These are phyloP conservation scores for Linnemannia schmuckeri DNA, from an alignment of 192 early-diverging fungal genomes.

Conservation along the genomic window DNA sequence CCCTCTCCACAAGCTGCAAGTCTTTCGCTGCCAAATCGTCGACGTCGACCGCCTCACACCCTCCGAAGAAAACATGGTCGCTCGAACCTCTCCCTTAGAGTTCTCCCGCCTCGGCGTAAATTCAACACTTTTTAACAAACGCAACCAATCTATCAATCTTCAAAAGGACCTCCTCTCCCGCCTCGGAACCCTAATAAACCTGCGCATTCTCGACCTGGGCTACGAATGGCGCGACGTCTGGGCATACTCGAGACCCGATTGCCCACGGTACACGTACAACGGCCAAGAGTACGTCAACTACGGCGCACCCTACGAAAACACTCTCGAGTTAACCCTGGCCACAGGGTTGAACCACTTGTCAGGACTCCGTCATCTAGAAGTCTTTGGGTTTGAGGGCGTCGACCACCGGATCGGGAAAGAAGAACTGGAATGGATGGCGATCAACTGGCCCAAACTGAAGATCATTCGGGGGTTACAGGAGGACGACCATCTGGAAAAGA, in stretches of 20 bases:
- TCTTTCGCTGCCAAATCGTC: not conserved
- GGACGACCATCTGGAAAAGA: not conserved
- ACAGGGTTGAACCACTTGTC: not conserved
- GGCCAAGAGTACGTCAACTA: not conserved
- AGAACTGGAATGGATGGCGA: not conserved
- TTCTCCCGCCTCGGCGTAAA: not conserved
- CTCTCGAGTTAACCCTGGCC: not conserved
- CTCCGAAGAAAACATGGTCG: not conserved
- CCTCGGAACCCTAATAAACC: not conserved
- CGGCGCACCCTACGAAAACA: not conserved
- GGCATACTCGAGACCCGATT: not conserved
- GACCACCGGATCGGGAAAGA: not conserved
- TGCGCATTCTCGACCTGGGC: not conserved
- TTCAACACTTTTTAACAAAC: not conserved
- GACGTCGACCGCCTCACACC: not conserved
- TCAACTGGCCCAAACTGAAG: not conserved
- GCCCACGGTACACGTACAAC: not conserved
- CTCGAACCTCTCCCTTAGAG: not conserved
- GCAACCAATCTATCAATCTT: not conserved
- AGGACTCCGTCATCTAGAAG: not conserved
- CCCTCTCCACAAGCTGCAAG: not conserved
- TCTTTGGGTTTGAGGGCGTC: not conserved
- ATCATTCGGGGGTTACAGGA: not conserved
- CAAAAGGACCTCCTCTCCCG: not conserved
- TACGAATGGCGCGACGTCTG: slow-evolving; percentile 1